Base-by-base conservation (phyloP, 306 rosid genomes). In the Dicorynia guianensis region DNA sequence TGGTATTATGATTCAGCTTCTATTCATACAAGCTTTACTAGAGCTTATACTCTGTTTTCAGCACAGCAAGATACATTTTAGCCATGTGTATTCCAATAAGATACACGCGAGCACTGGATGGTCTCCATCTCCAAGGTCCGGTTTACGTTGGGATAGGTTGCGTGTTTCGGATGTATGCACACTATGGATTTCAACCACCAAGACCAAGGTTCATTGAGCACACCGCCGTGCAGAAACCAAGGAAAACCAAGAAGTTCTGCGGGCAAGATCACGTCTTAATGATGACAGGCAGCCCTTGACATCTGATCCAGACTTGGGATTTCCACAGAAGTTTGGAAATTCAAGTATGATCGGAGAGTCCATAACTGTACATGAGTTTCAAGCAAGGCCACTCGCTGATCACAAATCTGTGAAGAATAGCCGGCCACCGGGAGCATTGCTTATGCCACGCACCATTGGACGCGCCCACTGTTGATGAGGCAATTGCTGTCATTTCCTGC, bases 61-160 rank as follows among this genome's bases (percentile, higher is more conserved):
- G 56, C 3, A 65, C 3, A 7, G 6, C 9, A 38, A 18, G 30
- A 25, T 25, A 25, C 30, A 25, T 25, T 25, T 3, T 49, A 33
- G 47, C 63, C 18, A 44, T 65, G 39, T 20, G 2, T 30, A 44
- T 14, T 35, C 36, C 17, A 40, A 43, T 20, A 89, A 94, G 95
- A 34, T 90, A 93, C 36, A 93, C 90, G 98, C 78, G 98, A 77
- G 96, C 98, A 44, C 55, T 90, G 76, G 98, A 90, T 77, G 98
- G 98, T 20, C 96, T 90, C n/a, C n/a, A n/a, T n/a, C n/a, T n/a
- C 3, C 96, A 93, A 81, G 98, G 98, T 5, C 98, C 98, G 1
- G 87, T 93, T 75, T 93, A 93, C 18, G 96, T 90, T 15, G 98
- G 98, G 33, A 93, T 96, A 6, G 98, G 96, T 4, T 87, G 93